Conservation (phyloP, 345 rosid species). For the Corchorus capsularis region DNA sequence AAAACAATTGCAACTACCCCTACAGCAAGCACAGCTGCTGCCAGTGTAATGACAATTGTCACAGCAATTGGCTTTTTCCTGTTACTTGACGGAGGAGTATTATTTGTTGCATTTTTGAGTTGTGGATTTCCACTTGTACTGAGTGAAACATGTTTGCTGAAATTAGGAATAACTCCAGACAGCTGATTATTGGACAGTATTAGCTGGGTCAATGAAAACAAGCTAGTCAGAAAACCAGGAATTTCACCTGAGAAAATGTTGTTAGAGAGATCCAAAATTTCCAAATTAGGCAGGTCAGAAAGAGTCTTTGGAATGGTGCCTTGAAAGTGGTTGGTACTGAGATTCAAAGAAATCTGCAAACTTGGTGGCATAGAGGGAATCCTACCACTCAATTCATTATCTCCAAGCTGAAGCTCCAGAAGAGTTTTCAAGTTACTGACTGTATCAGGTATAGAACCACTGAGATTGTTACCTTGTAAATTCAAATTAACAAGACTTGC, state of each 20-base stretch:
- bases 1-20: conserved; percentile 32
- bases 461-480: conserved; percentile 59
- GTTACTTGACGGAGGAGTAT: background rate
- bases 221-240: conserved; percentile 29
- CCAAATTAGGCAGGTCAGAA: conserved; percentile 39
- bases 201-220: conserved; percentile 49
- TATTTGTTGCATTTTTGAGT: conserved; percentile 14
- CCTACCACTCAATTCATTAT: conserved; percentile 52
- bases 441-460: conserved; percentile 54
- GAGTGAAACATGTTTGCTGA: conserved; percentile 30
- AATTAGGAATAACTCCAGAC: conserved; percentile 45
- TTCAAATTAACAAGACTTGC: conserved; percentile 36
- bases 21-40: conserved; percentile 34
- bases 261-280: conserved; percentile 78
- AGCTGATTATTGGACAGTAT: conserved; percentile 65
- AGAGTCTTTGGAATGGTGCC: conserved; percentile 53
- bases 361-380: conserved; percentile 60
- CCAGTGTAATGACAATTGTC: conserved; percentile 41
- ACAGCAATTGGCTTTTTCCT: conserved; percentile 36
- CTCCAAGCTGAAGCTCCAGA: conserved; percentile 76
- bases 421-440: conserved; percentile 36
- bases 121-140: conserved; percentile 42
- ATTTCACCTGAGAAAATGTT: conserved; percentile 54
- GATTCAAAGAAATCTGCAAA: conserved; percentile 73
- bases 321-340: conserved; percentile 60